phyloP scores from a whole-genome alignment of 2,329 filamentous ascomycete genomes.

The Diplocarpon mali region DNA sequence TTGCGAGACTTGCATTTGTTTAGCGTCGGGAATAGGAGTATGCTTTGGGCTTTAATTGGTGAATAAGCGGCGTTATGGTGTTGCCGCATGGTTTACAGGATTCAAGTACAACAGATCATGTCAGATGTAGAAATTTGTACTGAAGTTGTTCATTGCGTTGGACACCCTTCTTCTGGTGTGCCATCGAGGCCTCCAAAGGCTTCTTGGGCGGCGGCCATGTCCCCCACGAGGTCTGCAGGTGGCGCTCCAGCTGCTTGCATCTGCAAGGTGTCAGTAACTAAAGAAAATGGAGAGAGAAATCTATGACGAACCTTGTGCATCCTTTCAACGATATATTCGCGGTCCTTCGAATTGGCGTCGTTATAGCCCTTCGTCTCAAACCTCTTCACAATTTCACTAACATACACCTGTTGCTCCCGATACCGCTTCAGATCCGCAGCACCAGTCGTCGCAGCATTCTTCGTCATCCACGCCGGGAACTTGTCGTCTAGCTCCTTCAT shows the following conservation, averaged over 20 bases:
- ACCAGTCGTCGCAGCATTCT: conserved; percentile 56
- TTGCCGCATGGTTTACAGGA: conserved; percentile 1
- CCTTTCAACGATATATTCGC: conserved; percentile 88
- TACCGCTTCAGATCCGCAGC: conserved; percentile 70
- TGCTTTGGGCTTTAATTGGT: conserved; percentile 3
- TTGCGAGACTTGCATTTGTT: conserved; percentile 8
- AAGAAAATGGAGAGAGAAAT: conserved; percentile 4
- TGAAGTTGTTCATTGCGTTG: conserved; percentile 40
- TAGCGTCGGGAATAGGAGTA: conserved; percentile 20
- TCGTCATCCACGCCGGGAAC: conserved; percentile 79
- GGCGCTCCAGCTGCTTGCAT: conserved; percentile 96
- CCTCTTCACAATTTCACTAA: conserved; percentile 75
- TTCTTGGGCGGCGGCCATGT: conserved; percentile 76
- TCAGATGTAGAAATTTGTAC: conserved; percentile 2
- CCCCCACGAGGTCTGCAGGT: conserved; percentile 80
- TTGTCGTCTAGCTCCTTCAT: conserved; percentile 96
- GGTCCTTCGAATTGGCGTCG: conserved; percentile 69
- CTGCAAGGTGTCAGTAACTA: conserved; percentile 35
- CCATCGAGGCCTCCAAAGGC: conserved; percentile 37
- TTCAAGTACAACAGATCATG: conserved; percentile 1
- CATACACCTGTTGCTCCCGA: conserved; percentile 66
- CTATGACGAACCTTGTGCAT: conserved; percentile 77
- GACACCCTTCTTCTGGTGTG: conserved; percentile 47
- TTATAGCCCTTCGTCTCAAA: conserved; percentile 77
- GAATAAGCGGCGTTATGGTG: conserved; percentile 9